Conservation (phyloP, 2,329 filamentous ascomycete species). For the Diplodia corticola region DNA sequence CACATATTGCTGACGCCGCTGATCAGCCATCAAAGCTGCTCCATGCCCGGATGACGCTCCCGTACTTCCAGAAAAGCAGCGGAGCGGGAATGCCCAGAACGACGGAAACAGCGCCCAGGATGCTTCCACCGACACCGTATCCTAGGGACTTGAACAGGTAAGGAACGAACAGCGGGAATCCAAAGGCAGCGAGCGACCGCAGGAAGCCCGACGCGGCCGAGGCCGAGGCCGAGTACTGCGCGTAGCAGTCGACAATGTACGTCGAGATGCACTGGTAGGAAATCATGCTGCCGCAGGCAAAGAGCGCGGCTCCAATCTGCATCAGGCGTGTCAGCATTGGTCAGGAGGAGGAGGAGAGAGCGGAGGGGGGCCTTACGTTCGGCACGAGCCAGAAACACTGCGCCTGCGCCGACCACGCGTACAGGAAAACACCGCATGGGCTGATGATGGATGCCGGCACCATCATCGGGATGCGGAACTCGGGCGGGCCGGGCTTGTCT, state of each 20-base stretch:
- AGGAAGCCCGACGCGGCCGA: slow-evolving; percentile 53
- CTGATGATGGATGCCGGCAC: slow-evolving; percentile 54
- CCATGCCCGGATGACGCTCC: slow-evolving; percentile 47
- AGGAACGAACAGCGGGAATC: slow-evolving; percentile 50
- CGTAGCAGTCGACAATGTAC: slow-evolving; percentile 56
- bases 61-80: slow-evolving; percentile 51
- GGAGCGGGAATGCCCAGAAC: slow-evolving; percentile 51
- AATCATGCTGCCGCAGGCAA: slow-evolving; percentile 50
- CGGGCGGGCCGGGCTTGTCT: slow-evolving; percentile 43
- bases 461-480: slow-evolving; percentile 53
- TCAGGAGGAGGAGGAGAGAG: no score
- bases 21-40: slow-evolving; percentile 29
- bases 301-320: slow-evolving; percentile 51
- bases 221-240: slow-evolving; percentile 51
- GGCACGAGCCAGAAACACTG: slow-evolving; percentile 56
- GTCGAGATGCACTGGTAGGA: slow-evolving; percentile 53
- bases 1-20: no score
- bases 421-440: slow-evolving; percentile 57
- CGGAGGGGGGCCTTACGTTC: slow-evolving; percentile 36
- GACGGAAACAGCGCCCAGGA: slow-evolving; percentile 49
- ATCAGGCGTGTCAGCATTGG: neutral
- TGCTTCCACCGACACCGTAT: slow-evolving; percentile 51
- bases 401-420: slow-evolving; percentile 57
- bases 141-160: slow-evolving; percentile 46
- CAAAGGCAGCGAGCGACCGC: slow-evolving; percentile 47